These are phyloP conservation scores for Mycena citricolor DNA, from an alignment of 1,284 basidiomycete species.

Conservation along the genomic window DNA sequence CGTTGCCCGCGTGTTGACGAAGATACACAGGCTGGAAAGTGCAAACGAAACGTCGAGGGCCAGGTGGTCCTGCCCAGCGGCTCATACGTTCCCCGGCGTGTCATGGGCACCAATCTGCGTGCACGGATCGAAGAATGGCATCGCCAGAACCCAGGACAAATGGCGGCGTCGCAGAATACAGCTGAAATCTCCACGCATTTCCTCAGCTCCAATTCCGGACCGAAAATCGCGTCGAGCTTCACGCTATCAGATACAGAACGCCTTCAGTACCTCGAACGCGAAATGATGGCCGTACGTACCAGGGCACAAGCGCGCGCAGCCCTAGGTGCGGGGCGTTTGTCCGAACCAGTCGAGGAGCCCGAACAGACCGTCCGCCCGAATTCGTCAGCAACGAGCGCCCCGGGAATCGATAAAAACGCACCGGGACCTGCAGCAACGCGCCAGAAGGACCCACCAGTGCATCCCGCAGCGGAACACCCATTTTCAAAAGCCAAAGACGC, in stretches of 20 bases:
- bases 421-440: too few species aligned
- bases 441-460: too few species aligned
- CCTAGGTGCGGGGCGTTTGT: conserved; percentile 1
- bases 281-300: conserved; percentile 6
- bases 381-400: too few species aligned
- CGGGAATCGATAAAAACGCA: too few species aligned
- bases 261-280: conserved; percentile 5
- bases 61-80: conserved; percentile 3
- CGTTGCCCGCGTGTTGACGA: not conserved
- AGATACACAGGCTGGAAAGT: not conserved
- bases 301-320: conserved; percentile 8
- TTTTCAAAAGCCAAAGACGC: conserved; percentile 2
- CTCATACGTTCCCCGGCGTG: not conserved
- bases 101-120: not conserved
- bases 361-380: conserved; percentile 4
- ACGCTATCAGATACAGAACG: conserved; percentile 4
- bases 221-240: not conserved
- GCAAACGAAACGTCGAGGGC: not conserved
- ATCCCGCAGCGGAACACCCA: conserved; percentile 1
- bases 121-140: conserved; percentile 4
- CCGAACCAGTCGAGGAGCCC: conserved; percentile 3
- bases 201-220: not conserved
- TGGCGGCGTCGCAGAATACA: not conserved
- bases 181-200: not conserved
- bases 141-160: not conserved